Evolutionary conservation across 2,329 filamentous ascomycete species (phyloP), one percentile per base, ranked within the genome.

Genomic region (Venturia asperata): DNA sequence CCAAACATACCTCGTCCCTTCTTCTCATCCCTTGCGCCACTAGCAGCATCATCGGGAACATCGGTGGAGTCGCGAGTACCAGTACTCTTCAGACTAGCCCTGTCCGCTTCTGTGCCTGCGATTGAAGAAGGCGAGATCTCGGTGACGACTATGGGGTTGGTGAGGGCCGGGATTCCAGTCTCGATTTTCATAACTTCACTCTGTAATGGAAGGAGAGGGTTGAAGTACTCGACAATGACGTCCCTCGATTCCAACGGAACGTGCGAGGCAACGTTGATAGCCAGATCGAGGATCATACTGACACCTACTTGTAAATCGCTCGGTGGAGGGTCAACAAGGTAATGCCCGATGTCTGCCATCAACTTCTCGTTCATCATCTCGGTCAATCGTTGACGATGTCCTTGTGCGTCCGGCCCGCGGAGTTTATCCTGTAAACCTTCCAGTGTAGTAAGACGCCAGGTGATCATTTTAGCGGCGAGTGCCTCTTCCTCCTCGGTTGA

Each of bases 391-490:
- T 82, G 77, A 39, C 87, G 86, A 75, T 92, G 83, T 13, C 89
- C 84, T 15, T 81, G 81, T 56, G 86, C 87, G 64, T 87, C 82
- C 0, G 85, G 79, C 4, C 87, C 85, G 65, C 83, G 82, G 21
- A 97, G 81, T 43, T 84, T 76, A 63, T 89, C 86, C 68, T 87
- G 83, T 21, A 99, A 81, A n/a, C 93, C 94, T 72, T 99, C 94
- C 19, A 97, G 81, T 2, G 94, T 99, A 3, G 93, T 87, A 77
- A 97, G 86, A 67, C 94, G 87, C 94, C 94, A 99, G 73, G 89
- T 91, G 67, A 96, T 87, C 56, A 97, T 86, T 77, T 96, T 96
- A 58, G 87, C 85, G 27, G 90, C 90, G 65, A 96, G 83, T 1
- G 92, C 92, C 64, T 97, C 92, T 70, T 89, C 90, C 73, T 97